Base-by-base conservation (phyloP, 306 rosid genomes). In the Vigna nakashimae region DNA sequence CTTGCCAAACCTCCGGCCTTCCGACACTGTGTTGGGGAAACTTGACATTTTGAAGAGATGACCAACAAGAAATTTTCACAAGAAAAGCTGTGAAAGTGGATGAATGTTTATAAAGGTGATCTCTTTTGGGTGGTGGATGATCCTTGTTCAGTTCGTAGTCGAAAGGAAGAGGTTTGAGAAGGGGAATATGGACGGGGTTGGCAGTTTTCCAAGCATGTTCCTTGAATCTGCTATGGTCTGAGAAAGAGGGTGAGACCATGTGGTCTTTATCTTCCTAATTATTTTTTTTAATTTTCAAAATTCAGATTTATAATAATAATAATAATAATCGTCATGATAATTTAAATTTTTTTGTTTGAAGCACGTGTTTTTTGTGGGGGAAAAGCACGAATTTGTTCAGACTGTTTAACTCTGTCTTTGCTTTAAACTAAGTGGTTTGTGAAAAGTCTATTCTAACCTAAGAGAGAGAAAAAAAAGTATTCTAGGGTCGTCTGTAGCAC, bases 301-400 rank as follows among this genome's bases (percentile, higher is more conserved):
- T 70, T 69, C 20, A 64, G 8, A 0, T 8, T 17, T 36, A 32
- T 46, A 28, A 28, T 50, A 34, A 32, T 34, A 34, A 32, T 34
- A 17, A 28, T 50, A 34, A 45, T 45, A 45, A 24, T 36, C 2
- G 22, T 65, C 6, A 5, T 55, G 24, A 15, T 60, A 14, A 6
- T 6, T 22, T 48, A 10, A 22, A 73, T 9, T 70, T 73, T 71
- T 77, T 77, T 24, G 55, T 74, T 69, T 82, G 1, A 82, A 71
- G 87, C 98, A 92, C 98, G 96, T 92, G 82, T 90, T 89, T 89
- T 66, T 62, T 67, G 81, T 85, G 49, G 38, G 26, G 16, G 30
- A 22, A 71, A 67, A 32, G 58, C n/a, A 48, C 24, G 66, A 22
- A 71, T 24, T 6, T 12, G 67, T 50, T 78, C 22, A 68, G n/a